Conservation (phyloP, 2,329 filamentous ascomycete species). For the Fusarium sororula region DNA sequence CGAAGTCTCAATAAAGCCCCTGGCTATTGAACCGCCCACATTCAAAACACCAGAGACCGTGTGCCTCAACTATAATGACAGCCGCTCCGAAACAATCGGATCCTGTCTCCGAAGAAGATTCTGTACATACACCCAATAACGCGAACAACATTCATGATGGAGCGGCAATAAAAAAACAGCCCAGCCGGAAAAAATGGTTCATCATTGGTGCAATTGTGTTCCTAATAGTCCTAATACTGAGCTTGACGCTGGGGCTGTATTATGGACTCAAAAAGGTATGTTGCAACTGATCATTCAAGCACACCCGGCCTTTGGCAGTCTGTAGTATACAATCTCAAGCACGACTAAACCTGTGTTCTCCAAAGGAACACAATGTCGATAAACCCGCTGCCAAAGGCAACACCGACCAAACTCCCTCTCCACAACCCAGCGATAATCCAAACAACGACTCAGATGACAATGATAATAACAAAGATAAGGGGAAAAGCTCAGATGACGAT, state of each 20-base stretch:
- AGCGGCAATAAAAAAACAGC: not conserved
- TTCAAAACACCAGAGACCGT: not conserved
- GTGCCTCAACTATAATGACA: conserved; percentile 12
- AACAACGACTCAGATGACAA: not conserved
- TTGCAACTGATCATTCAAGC: not conserved
- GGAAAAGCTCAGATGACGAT: not conserved
- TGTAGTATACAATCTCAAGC: not conserved
- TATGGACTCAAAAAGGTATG: conserved; percentile 36
- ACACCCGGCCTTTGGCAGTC: not conserved
- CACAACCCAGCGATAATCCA: not conserved
- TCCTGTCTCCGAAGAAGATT: conserved; percentile 16
- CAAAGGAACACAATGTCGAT: conserved; percentile 8
- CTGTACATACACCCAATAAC: not conserved
- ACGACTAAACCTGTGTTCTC: conserved; percentile 4
- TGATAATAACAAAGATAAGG: conserved; percentile 3
- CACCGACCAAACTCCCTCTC: not conserved
- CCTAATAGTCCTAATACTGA: conserved; percentile 18
- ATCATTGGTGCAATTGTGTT: conserved; percentile 8
- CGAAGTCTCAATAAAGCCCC: not conserved
- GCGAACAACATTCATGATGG: not conserved
- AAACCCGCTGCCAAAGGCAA: not conserved
- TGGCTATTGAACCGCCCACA: not conserved
- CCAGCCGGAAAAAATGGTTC: conserved; percentile 17
- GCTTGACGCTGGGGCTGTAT: conserved; percentile 31
- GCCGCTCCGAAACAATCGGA: conserved; percentile 3